Evolutionary conservation across 2,329 filamentous ascomycete genomes (phyloP), one percentile per base, ranked within the genome.

Genomic region (Aureobasidium sp.): DNA sequence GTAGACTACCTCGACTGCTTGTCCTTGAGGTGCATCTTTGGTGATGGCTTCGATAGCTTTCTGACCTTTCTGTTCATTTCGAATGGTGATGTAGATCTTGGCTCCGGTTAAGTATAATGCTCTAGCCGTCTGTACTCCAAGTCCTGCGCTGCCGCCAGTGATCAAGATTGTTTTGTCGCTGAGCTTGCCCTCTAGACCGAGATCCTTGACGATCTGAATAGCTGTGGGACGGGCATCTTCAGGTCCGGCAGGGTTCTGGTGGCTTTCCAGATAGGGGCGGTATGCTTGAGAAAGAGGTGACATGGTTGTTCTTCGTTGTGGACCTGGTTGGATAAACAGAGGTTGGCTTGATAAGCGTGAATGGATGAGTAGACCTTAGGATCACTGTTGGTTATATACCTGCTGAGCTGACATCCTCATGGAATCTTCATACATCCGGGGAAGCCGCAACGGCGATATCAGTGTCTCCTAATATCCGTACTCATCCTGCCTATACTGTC

Each of bases 81-180:
- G 73, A 1, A 15, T 15, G 37, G n/a, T 19, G 15, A 74, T 67
- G 66, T 73, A 79, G 47, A 79, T 64, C 31, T 68, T 75, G 11
- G 77, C 77, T 9, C 78, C 78, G 0, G 79, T 77, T 13, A 72
- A 66, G 50, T 67, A 68, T 10, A 82, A 69, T 1, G 78, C 78
- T n/a, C 71, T 69, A 2, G 70, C 75, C 2, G 76, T 78, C 61
- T 79, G 73, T 33, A 75, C 62, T 11, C 77, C 77, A 17, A 79
- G 69, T 1, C 77, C 77, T 15, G 74, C 69, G 0, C 75, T 76
- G 67, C 66, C 68, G 19, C 78, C 78, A 0, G 77, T 79, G 46
- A 79, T 70, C 17, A 79, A 62, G 13, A 74, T 66, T 21, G 74
- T 70, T 53, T 74, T 75, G 53, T 67, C 73, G 1, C 60, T 55